Evolutionary conservation across 768 basidiomycete genomes (phyloP).

Genomic region (Suillus hirtellus): DNA sequence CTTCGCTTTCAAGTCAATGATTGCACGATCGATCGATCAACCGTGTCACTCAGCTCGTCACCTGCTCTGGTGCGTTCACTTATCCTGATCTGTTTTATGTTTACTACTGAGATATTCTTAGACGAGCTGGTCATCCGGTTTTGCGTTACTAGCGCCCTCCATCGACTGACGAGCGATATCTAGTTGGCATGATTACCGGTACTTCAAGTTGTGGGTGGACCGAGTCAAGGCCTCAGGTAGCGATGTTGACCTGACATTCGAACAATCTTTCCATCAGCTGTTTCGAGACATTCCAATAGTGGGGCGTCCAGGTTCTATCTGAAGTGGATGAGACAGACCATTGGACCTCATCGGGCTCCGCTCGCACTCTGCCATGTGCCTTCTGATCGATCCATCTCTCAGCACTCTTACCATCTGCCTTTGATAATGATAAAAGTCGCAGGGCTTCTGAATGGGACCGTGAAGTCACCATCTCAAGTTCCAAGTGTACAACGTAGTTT

Average conservation of each 20-base stretch:
- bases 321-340: background rate
- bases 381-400: background rate
- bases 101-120: background rate
- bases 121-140: background rate
- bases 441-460: background rate
- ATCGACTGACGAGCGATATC: background rate
- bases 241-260: background rate
- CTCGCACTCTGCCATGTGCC: background rate
- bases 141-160: background rate
- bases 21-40: background rate
- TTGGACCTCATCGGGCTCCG: background rate
- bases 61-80: background rate
- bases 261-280: background rate
- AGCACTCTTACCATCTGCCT: background rate
- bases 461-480: background rate
- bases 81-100: background rate
- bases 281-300: background rate
- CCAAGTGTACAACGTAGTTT: background rate
- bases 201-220: background rate
- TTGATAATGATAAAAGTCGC: background rate
- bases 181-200: background rate
- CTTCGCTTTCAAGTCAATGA: background rate
- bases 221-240: background rate
- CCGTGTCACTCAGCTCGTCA: background rate
- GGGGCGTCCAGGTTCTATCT: background rate